Evolutionary conservation across 179 eudicot genomes (phyloP).

Genomic region (Spergularia azorica): DNA sequence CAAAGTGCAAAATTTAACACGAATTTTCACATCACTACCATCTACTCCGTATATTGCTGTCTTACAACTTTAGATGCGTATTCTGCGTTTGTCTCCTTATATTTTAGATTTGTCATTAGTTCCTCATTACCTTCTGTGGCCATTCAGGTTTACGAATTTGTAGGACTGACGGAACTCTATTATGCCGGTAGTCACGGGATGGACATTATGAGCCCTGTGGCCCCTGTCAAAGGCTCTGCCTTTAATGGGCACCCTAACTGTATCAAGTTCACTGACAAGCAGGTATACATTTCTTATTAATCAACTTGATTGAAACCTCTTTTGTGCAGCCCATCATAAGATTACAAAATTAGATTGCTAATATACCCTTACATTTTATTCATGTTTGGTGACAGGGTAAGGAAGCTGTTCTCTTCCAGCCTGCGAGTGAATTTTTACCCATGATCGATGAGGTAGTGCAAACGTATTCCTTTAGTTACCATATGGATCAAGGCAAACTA

Average conservation of each 20-base stretch:
- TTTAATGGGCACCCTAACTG: conserved; percentile 57
- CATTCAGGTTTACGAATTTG: conserved; percentile 85
- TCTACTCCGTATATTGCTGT: background rate
- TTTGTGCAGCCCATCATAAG: background rate
- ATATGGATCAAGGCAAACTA: background rate
- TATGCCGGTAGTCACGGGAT: conserved; percentile 99
- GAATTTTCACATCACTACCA: background rate
- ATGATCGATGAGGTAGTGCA: conserved; percentile 81
- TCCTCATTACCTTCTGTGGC: background rate
- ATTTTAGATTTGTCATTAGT: background rate
- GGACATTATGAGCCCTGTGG: conserved; percentile 81
- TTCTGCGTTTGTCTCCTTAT: background rate
- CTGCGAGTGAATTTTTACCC: conserved; percentile 84
- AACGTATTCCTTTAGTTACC: background rate
- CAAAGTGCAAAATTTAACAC: background rate
- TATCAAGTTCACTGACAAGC: conserved; percentile 64
- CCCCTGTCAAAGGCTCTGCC: conserved; percentile 38
- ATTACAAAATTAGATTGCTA: background rate
- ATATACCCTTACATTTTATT: background rate
- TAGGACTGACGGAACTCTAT: conserved; percentile 80
- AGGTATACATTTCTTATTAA: conserved; percentile 42
- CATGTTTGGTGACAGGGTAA: conserved; percentile 48
- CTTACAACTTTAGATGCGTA: background rate
- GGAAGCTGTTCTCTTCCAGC: conserved; percentile 88
- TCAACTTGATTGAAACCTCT: background rate